Evolutionary conservation across 495 filamentous ascomycete species (phyloP), one percentile per base, ranked within the genome.

Genomic region (Podospora pseudocomata): DNA sequence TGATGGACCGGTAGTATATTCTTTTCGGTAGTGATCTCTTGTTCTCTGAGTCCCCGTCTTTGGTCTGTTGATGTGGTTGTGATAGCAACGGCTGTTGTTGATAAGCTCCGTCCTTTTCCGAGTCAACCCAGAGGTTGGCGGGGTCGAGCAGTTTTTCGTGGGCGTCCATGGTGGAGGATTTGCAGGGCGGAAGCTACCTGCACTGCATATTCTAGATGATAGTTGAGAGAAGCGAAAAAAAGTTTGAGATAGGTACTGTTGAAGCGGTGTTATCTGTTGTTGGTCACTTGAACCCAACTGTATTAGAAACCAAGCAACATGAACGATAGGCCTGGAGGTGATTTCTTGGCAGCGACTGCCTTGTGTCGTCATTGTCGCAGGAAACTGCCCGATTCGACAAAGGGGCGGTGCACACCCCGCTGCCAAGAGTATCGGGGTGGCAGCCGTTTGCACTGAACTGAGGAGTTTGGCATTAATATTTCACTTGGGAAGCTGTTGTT

Each of bases 361-460:
- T 20, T 58, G 55, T 58, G 58, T 63, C 65, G 68, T 64, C 65
- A 70, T 64, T 27, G 65, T 60, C 54, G 6, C 4, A 23, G 68
- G 68, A 67, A 65, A 67, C 3, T 63, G 54, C 27, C 65, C 69
- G 72, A 71, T 71, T 69, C 58, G 71, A 58, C 57, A 64, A 44
- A 18, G 59, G n/a, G 60, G 11, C 16, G 26, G 19, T 23, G 9
- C 5, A 19, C 4, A 59, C n/a, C 68, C 68, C 65, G 27, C 65
- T 27, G 64, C 68, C 68, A 70, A 70, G 68, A 30, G 26, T 11
- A 16, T 11, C 1, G 39, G 39, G 39, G 39, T 49, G 39, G 13
- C 39, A 49, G 39, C 39, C 39, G 39, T 49, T 49, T 49, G 39
- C 39, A 6, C 7, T 49, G 15, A 49, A 5, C 13, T 49, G 39